Evolutionary conservation across 192 early-diverging fungal genomes (phyloP).

Genomic region (Umbelopsis sp.): DNA sequence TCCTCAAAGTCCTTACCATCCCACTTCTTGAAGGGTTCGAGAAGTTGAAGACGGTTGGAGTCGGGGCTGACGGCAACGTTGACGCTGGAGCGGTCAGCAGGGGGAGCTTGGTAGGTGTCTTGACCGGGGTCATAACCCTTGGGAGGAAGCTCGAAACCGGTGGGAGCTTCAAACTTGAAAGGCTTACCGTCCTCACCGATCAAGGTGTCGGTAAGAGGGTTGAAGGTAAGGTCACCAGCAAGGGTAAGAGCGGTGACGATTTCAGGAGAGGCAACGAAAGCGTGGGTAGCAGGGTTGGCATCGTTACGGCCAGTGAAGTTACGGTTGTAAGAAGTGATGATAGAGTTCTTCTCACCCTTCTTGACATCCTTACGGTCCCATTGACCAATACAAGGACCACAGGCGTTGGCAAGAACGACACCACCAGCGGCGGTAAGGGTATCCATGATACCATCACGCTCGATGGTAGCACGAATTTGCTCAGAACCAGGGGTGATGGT

Average conservation of each 20-base stretch:
- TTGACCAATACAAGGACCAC: constrained; percentile 98
- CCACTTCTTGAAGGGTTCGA: constrained; percentile 88
- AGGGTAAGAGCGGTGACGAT: constrained; percentile 94
- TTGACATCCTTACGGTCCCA: constrained; percentile 97
- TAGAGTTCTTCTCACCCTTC: constrained; percentile 97
- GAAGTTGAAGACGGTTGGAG: constrained; percentile 90
- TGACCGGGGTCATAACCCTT: constrained; percentile 93
- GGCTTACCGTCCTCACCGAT: constrained; percentile 87
- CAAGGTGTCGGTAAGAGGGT: constrained; percentile 91
- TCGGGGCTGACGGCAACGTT: constrained; percentile 78
- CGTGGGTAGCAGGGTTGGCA: constrained; percentile 95
- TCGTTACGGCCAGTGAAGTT: constrained; percentile 99
- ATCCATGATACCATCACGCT: constrained; percentile 85
- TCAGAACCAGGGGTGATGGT: constrained; percentile 96
- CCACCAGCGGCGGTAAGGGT: constrained; percentile 80
- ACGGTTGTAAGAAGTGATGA: constrained; percentile 99
- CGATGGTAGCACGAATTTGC: constrained; percentile 96
- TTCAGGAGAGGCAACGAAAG: constrained; percentile 95
- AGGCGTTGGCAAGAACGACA: constrained; percentile 94
- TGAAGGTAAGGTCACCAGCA: constrained; percentile 91
- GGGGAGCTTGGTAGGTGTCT: constrained; percentile 95
- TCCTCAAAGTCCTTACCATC: constrained; percentile 84
- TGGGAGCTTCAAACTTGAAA: constrained; percentile 90
- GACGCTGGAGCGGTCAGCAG: constrained; percentile 76
- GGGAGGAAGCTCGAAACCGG: constrained; percentile 87